Evolutionary conservation across 768 basidiomycete genomes (phyloP).

Genomic region (Termitomyces sp.): DNA sequence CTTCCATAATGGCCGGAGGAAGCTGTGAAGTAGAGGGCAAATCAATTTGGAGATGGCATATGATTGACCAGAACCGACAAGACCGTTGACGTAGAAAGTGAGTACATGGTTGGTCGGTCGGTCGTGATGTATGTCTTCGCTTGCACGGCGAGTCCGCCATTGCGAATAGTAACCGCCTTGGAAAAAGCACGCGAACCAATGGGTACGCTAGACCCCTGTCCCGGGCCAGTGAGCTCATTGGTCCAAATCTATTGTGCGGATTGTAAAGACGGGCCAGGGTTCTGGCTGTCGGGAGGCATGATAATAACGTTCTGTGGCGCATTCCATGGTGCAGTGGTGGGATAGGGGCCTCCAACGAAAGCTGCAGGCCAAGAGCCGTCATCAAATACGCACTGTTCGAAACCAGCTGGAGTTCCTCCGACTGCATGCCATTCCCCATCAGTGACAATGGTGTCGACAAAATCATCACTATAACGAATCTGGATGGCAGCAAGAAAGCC

Average conservation of each 20-base stretch:
- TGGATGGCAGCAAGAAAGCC: conserved; percentile 27
- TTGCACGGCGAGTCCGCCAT: conserved; percentile 16
- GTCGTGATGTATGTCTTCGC: conserved; percentile 21
- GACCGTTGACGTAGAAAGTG: conserved; percentile 26
- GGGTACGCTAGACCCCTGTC: conserved; percentile 16
- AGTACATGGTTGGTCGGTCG: conserved; percentile 25
- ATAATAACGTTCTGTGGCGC: conserved; percentile 6
- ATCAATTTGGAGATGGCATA: conserved; percentile 13
- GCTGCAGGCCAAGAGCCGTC: conserved; percentile 26
- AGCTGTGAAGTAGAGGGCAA: conserved; percentile 10
- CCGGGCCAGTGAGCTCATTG: conserved; percentile 19
- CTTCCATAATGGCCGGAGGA: too few species aligned
- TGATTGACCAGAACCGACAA: conserved; percentile 19
- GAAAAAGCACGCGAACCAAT: conserved; percentile 25
- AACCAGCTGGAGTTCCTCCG: conserved; percentile 21
- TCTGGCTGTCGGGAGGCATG: conserved; percentile 13
- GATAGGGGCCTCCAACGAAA: conserved; percentile 18
- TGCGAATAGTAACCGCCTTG: conserved; percentile 20
- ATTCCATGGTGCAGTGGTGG: conserved; percentile 11
- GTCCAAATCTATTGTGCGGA: conserved; percentile 29
- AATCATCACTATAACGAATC: conserved; percentile 27
- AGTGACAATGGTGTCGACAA: conserved; percentile 24
- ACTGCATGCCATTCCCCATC: conserved; percentile 27
- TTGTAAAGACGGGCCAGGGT: conserved; percentile 19
- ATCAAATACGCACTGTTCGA: conserved; percentile 24